A percentile compares a stretch with the other conserved stretches of the same genome.
These are phyloP conservation scores for Triticum urartu DNA, from an alignment of 176 grass and related monocot species.

Conservation along the genomic window DNA sequence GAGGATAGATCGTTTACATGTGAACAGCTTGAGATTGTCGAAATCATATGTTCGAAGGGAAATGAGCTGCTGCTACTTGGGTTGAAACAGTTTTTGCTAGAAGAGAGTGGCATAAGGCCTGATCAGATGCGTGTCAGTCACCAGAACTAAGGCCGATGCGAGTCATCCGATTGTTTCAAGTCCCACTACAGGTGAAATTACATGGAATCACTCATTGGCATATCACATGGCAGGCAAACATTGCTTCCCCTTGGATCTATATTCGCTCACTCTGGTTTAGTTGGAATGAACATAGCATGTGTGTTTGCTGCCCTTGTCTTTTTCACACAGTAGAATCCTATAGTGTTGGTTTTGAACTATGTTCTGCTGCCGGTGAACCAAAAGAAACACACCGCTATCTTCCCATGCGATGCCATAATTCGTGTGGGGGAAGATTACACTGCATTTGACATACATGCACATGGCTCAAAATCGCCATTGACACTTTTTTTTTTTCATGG, in stretches of 20 bases:
- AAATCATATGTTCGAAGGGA: slow-evolving; percentile 3
- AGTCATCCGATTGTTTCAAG: neutral
- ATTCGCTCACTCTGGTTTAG: neutral
- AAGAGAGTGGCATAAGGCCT: neutral
- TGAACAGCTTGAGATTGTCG: slow-evolving; percentile 7
- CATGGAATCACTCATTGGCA: neutral
- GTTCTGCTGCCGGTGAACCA: neutral
- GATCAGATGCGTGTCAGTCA: neutral
- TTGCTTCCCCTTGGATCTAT: neutral
- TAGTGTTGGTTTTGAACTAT: neutral
- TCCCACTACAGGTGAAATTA: neutral
- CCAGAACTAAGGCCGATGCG: neutral
- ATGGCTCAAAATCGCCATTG: too few relatives aligned
- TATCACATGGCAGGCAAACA: neutral
- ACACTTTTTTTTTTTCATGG: too few relatives aligned
- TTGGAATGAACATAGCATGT: neutral
- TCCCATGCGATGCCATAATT: too few relatives aligned
- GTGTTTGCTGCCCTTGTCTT: too few relatives aligned
- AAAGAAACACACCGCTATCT: neutral
- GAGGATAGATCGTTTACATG: slow-evolving; percentile 27
- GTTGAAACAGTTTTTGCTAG: neutral
- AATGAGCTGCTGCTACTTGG: neutral
- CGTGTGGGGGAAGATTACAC: too few relatives aligned
- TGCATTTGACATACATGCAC: too few relatives aligned
- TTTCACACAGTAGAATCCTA: neutral